phyloP scores from a whole-genome alignment of 108 stramenopile species.

The Cafeteria roenbergensis region DNA sequence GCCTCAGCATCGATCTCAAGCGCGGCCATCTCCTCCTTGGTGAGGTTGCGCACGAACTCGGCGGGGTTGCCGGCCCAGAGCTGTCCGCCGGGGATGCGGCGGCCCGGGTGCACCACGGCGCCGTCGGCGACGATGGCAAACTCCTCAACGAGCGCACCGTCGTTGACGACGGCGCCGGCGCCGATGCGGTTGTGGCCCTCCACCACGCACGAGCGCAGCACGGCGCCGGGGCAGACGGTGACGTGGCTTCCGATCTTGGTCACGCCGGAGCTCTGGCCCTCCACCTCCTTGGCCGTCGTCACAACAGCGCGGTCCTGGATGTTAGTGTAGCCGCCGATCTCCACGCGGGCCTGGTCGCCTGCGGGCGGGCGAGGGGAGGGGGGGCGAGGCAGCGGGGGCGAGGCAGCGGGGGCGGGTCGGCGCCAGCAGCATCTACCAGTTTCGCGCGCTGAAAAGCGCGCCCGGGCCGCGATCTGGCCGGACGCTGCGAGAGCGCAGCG shows the following conservation, averaged over 20 bases:
- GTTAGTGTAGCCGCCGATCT: constrained; percentile 63
- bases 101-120: constrained; percentile 66
- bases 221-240: constrained; percentile 36
- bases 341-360: constrained; percentile 57
- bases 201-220: constrained; percentile 19
- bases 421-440: neutral
- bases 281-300: constrained; percentile 41
- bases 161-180: constrained; percentile 67
- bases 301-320: constrained; percentile 77
- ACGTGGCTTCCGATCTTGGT: constrained; percentile 4
- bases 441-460: neutral
- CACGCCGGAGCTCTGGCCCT: constrained; percentile 37
- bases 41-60: constrained; percentile 52
- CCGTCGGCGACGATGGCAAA: constrained; percentile 50
- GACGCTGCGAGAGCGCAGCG: neutral
- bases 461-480: neutral
- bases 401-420: no score
- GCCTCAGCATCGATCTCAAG: constrained; percentile 54
- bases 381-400: no score
- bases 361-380: no score
- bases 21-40: constrained; percentile 52
- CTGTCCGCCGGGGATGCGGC: constrained; percentile 66
- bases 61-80: constrained; percentile 84
- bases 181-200: constrained; percentile 67
- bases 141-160: constrained; percentile 51